A percentile compares a stretch with the other conserved stretches of the same genome.
Evolutionary conservation across 2,329 filamentous ascomycete species (phyloP).

Genomic region (Alternaria longipes): DNA sequence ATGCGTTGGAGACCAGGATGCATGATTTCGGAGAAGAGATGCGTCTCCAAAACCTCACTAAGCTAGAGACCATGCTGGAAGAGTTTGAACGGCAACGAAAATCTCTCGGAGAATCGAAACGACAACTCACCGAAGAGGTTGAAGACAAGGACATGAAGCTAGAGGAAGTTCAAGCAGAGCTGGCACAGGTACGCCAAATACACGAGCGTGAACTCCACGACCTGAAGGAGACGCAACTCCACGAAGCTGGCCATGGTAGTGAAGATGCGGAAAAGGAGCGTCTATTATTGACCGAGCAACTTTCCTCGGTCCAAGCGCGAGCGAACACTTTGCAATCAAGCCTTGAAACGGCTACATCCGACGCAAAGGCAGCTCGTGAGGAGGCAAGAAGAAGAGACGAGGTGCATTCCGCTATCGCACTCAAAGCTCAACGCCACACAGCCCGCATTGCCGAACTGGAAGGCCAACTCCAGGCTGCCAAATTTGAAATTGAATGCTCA

Average conservation of each 20-base stretch:
- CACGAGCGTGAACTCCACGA: slow-evolving; percentile 18
- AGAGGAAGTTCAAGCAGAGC: slow-evolving; percentile 13
- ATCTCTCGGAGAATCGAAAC: slow-evolving; percentile 10
- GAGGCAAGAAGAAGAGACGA: slow-evolving; percentile 26
- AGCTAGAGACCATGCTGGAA: slow-evolving; percentile 38
- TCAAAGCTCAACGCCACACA: slow-evolving; percentile 18
- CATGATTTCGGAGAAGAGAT: slow-evolving; percentile 42
- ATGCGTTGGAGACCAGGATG: slow-evolving; percentile 33
- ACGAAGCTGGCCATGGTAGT: background rate
- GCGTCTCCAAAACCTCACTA: slow-evolving; percentile 34
- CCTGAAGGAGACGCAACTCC: slow-evolving; percentile 8
- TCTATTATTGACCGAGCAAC: slow-evolving; percentile 26
- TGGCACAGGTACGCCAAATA: background rate
- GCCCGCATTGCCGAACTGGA: slow-evolving; percentile 35
- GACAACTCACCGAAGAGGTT: slow-evolving; percentile 10
- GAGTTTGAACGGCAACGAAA: slow-evolving; percentile 19
- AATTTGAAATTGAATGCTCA: slow-evolving; percentile 39
- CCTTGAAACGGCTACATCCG: slow-evolving; percentile 38
- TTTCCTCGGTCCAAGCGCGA: slow-evolving; percentile 36
- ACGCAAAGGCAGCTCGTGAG: slow-evolving; percentile 37
- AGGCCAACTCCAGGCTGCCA: slow-evolving; percentile 31
- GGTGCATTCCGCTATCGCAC: slow-evolving; percentile 17
- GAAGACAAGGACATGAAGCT: slow-evolving; percentile 7
- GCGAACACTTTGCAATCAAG: slow-evolving; percentile 37
- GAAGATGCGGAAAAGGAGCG: slow-evolving; percentile 20